Conservation (phyloP, 2,329 filamentous ascomycete species). For the Bipolaris sorokiniana region DNA sequence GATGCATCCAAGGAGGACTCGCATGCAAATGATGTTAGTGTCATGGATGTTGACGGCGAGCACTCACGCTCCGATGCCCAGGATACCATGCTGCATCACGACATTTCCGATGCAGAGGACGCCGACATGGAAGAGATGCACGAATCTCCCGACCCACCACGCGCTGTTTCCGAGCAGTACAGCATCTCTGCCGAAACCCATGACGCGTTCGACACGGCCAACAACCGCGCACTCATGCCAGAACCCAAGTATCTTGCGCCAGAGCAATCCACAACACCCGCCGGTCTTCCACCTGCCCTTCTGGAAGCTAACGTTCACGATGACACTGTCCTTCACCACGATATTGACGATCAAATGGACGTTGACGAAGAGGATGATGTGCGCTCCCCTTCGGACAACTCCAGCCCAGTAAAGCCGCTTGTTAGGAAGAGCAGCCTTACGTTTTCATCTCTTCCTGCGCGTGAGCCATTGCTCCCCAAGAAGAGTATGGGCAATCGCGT, state of each 20-base stretch:
- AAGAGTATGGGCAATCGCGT: slow-evolving; percentile 77
- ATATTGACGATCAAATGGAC: slow-evolving; percentile 50
- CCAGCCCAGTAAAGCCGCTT: slow-evolving; percentile 75
- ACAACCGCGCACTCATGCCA: slow-evolving; percentile 27
- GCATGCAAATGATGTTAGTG: slow-evolving; percentile 27
- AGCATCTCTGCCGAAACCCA: slow-evolving; percentile 43
- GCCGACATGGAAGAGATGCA: slow-evolving; percentile 27
- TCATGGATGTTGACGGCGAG: slow-evolving; percentile 43
- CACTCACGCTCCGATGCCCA: slow-evolving; percentile 29
- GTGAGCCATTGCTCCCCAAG: slow-evolving; percentile 83
- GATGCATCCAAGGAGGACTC: slow-evolving; percentile 37
- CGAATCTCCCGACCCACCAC: slow-evolving; percentile 31
- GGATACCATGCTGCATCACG: slow-evolving; percentile 37
- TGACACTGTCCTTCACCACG: slow-evolving; percentile 40
- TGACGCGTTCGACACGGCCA: slow-evolving; percentile 38
- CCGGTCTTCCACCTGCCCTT: slow-evolving; percentile 30
- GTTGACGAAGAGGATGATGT: slow-evolving; percentile 58
- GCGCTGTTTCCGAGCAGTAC: slow-evolving; percentile 36
- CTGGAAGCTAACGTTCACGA: slow-evolving; percentile 29
- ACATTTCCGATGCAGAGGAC: slow-evolving; percentile 26
- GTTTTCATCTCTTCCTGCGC: slow-evolving; percentile 89
- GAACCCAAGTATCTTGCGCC: slow-evolving; percentile 32
- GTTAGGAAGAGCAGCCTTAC: slow-evolving; percentile 94
- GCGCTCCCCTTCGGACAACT: slow-evolving; percentile 70
- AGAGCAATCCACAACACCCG: slow-evolving; percentile 29